Evolutionary conservation across 176 grass and related monocot genomes (phyloP).

Genomic region (Cenchrus americanus): DNA sequence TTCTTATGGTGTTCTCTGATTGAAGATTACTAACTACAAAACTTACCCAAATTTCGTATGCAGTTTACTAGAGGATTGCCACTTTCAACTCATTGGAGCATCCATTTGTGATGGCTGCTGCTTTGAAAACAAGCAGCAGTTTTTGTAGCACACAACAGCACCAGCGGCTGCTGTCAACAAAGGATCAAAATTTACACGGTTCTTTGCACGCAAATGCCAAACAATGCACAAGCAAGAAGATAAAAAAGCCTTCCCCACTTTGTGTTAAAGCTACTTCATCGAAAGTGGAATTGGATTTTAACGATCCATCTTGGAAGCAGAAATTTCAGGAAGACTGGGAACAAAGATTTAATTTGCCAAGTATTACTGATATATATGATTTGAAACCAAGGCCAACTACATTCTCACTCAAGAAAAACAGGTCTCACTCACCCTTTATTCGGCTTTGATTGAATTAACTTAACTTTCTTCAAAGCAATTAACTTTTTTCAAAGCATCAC

Average conservation of each 20-base stretch:
- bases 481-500: background rate
- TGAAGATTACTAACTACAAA: background rate
- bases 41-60: slow-evolving; percentile 9
- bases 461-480: slow-evolving; percentile 25
- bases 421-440: slow-evolving; percentile 41
- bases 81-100: background rate
- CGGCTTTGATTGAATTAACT: slow-evolving; percentile 28
- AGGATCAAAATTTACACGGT: slow-evolving; percentile 16
- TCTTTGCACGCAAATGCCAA: slow-evolving; percentile 33
- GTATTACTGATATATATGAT: slow-evolving; percentile 82
- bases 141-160: slow-evolving; percentile 23
- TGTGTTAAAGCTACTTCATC: slow-evolving; percentile 44
- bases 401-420: slow-evolving; percentile 83
- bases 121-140: slow-evolving; percentile 25
- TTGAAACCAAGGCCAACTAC: slow-evolving; percentile 75
- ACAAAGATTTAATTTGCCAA: slow-evolving; percentile 65
- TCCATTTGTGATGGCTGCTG: slow-evolving; percentile 43
- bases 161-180: slow-evolving; percentile 30
- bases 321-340: slow-evolving; percentile 78
- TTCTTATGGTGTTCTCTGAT: background rate
- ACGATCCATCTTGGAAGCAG: slow-evolving; percentile 76
- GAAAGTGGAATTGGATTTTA: slow-evolving; percentile 57
- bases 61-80: slow-evolving; percentile 19
- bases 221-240: slow-evolving; percentile 46
- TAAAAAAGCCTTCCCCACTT: slow-evolving; percentile 18